Evolutionary conservation across 2,329 filamentous ascomycete species (phyloP).

Genomic region (Clonostachys sp.): DNA sequence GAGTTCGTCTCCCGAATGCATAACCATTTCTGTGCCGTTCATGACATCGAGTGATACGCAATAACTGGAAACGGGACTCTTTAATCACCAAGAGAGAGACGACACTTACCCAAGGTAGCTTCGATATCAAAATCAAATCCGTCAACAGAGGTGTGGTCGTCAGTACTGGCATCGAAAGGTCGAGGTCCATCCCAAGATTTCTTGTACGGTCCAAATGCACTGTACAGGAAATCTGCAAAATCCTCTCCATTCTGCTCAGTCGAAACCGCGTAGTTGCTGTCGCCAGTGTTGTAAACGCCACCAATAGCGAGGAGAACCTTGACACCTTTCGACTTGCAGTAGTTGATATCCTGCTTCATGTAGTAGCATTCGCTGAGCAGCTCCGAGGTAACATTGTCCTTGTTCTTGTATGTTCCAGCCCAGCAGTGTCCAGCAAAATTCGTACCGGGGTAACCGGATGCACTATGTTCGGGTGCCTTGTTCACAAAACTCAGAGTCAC

Average conservation of each 20-base stretch:
- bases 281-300: slow-evolving; percentile 16
- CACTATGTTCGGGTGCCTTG: slow-evolving; percentile 25
- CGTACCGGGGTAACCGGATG: slow-evolving; percentile 26
- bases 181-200: slow-evolving; percentile 22
- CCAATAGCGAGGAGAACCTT: slow-evolving; percentile 38
- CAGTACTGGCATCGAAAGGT: slow-evolving; percentile 26
- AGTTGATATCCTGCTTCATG: slow-evolving; percentile 31
- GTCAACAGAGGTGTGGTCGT: slow-evolving; percentile 22
- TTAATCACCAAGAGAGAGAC: background rate
- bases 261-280: slow-evolving; percentile 25
- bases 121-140: slow-evolving; percentile 40
- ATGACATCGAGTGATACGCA: background rate
- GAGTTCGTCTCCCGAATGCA: too few relatives aligned
- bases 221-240: slow-evolving; percentile 31
- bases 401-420: slow-evolving; percentile 12
- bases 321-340: slow-evolving; percentile 33
- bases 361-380: slow-evolving; percentile 26
- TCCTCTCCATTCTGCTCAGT: slow-evolving; percentile 19
- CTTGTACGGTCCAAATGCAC: slow-evolving; percentile 29
- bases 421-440: slow-evolving; percentile 34
- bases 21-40: too few relatives aligned
- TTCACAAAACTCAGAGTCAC: slow-evolving; percentile 32
- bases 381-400: slow-evolving; percentile 13
- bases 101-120: slow-evolving; percentile 18
- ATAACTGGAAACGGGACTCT: background rate